Evolutionary conservation across 1,139 yeast genomes (phyloP), one percentile per base, ranked within the genome.

Genomic region (Chernovozyma sophiae-reginae): DNA sequence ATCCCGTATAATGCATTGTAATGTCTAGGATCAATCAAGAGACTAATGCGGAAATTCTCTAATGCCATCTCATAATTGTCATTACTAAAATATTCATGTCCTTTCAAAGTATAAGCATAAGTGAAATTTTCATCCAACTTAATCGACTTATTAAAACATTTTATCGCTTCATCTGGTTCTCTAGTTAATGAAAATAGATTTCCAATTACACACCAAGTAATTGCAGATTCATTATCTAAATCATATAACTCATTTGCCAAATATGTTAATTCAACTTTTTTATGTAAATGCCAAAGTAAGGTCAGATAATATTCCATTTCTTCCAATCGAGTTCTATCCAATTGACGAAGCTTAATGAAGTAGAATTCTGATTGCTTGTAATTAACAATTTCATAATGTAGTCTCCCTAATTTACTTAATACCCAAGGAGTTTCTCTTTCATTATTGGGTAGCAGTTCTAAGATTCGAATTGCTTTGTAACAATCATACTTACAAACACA

Each of bases 1-100:
- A 94, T 76, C 17, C 98, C 98, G 53, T 92, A 94, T 53, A 92
- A 79, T 0, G 98, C 97, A 60, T 92, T 92, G 58, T 90, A 92
- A 56, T 89, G 97, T 41, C 92, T 72, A 34, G 82, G 72, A 52
- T 92, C 96, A 32, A 81, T 72, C 14, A 84, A 64, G 32, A 92
- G 70, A 8, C 97, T 94, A 43, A 74, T 69, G 29, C 97, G 65
- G 69, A 89, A 94, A 44, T 86, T 79, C 42, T 83, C 87, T 44
- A 86, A 74, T 0, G 98, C 97, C 60, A 81, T 78, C 54, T 90
- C 97, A 60, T 83, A 86, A 34, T 95, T 89, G 60, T 94, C 98
- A 52, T 79, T 86, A 4, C 92, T 77, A 30, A 87, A 80, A 53
- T 77, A 80, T 60, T 94, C 99, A 58, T 94, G 98, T 0, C 97